Conservation (phyloP, 176 grass and related monocot species). For the Luzula sylvatica region DNA sequence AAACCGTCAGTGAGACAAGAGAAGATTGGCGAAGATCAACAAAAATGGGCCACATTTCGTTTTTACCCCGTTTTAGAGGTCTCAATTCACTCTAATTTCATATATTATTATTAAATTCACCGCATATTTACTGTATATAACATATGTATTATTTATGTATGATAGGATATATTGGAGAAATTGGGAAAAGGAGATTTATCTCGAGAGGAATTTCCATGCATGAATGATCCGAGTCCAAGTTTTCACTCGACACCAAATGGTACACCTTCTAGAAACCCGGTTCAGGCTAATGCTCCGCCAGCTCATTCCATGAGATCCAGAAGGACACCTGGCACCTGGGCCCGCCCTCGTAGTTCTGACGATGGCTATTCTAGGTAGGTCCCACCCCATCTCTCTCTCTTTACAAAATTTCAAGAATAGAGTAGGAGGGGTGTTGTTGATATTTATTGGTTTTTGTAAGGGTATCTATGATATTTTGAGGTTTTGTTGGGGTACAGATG, state of each 20-base stretch:
- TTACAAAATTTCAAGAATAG: too few relatives aligned
- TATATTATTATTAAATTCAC: neutral
- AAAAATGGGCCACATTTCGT: conserved; percentile 48
- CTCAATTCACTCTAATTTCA: neutral
- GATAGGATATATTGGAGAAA: conserved; percentile 74
- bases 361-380: conserved; percentile 81
- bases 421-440: too few relatives aligned
- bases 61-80: conserved; percentile 96
- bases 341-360: conserved; percentile 63
- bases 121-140: conserved; percentile 1
- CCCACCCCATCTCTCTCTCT: neutral
- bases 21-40: conserved; percentile 40
- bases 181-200: conserved; percentile 63
- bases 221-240: conserved; percentile 71
- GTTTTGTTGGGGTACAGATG: neutral
- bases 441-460: too few relatives aligned
- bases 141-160: neutral
- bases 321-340: conserved; percentile 54
- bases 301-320: conserved; percentile 73
- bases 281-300: conserved; percentile 21
- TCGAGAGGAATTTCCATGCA: conserved; percentile 71
- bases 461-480: neutral
- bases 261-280: conserved; percentile 11
- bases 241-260: conserved; percentile 39
- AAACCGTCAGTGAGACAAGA: conserved; percentile 64